These are phyloP conservation scores for Skeletonema tropicum DNA, from an alignment of 108 stramenopile species.

Conservation along the genomic window DNA sequence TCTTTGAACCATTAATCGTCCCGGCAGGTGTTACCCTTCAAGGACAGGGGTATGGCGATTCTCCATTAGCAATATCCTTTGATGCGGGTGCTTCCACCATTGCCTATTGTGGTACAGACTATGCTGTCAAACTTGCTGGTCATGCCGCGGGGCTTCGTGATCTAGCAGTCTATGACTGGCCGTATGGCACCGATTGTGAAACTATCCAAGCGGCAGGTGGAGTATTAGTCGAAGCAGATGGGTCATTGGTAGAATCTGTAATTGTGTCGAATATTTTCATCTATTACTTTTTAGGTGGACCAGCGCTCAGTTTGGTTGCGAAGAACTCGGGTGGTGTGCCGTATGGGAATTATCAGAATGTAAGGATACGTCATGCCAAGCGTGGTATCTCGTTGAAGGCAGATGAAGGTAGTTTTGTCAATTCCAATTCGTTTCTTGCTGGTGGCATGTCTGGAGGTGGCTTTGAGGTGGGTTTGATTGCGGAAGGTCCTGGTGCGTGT, in stretches of 20 bases:
- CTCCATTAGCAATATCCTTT: slow-evolving; percentile 29
- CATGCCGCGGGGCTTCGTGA: slow-evolving; percentile 21
- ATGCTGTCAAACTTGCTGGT: slow-evolving; percentile 29
- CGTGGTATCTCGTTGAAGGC: slow-evolving; percentile 28
- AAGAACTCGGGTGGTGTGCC: slow-evolving; percentile 35
- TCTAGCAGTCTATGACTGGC: slow-evolving; percentile 39
- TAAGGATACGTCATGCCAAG: slow-evolving; percentile 45
- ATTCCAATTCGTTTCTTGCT: slow-evolving; percentile 32
- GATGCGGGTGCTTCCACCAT: slow-evolving; percentile 31
- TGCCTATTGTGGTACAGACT: slow-evolving; percentile 35
- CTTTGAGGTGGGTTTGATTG: slow-evolving; percentile 22
- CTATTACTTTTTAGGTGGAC: slow-evolving; percentile 39
- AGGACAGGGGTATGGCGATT: slow-evolving; percentile 33
- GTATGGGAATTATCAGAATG: slow-evolving; percentile 32
- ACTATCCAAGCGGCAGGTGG: slow-evolving; percentile 28
- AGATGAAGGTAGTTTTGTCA: slow-evolving; percentile 38
- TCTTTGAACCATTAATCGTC: slow-evolving; percentile 13
- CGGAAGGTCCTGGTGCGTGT: slow-evolving; percentile 41
- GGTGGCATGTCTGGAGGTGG: slow-evolving; percentile 44
- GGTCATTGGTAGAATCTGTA: slow-evolving; percentile 25
- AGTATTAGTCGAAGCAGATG: slow-evolving; percentile 33
- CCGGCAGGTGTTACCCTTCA: slow-evolving; percentile 24
- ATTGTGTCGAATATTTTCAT: slow-evolving; percentile 37
- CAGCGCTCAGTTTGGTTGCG: slow-evolving; percentile 22
- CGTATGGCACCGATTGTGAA: slow-evolving; percentile 23